phyloP scores from a whole-genome alignment of 305 asterid genomes.

The Fraxinus baroniana region DNA sequence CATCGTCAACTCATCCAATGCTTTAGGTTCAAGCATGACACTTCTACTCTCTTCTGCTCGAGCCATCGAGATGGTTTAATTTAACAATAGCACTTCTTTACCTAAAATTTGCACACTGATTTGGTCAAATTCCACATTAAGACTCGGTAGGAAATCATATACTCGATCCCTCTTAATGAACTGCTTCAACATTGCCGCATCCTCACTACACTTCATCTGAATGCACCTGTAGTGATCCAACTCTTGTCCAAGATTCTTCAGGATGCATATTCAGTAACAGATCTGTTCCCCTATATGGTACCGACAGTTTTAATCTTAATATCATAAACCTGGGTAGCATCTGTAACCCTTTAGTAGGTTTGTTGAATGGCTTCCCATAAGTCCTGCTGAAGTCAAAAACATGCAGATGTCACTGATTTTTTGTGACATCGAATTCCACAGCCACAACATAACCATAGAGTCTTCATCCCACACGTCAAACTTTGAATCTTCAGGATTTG shows the following conservation, averaged over 20 bases:
- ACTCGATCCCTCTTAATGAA: not conserved
- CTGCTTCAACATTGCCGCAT: not conserved
- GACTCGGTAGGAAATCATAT: not conserved
- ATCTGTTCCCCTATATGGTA: not conserved
- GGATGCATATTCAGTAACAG: not conserved
- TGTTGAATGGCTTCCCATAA: not conserved
- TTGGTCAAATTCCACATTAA: not conserved
- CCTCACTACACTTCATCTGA: not conserved
- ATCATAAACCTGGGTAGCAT: not conserved
- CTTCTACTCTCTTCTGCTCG: conserved; percentile 4
- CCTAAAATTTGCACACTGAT: not conserved
- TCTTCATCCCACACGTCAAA: not conserved
- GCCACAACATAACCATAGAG: not conserved
- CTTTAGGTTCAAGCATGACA: conserved; percentile 2
- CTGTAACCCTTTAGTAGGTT: not conserved
- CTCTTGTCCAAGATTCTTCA: not conserved
- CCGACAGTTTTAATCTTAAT: not conserved
- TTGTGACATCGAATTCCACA: not conserved
- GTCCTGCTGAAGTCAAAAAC: not conserved
- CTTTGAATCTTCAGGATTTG: not conserved
- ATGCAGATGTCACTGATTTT: not conserved
- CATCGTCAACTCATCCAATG: not conserved
- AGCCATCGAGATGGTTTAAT: conserved; percentile 2
- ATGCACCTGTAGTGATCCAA: not conserved
- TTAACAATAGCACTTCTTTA: not conserved